These are phyloP conservation scores for Brassica cretica DNA, from an alignment of 345 rosid genomes.

Conservation along the genomic window DNA sequence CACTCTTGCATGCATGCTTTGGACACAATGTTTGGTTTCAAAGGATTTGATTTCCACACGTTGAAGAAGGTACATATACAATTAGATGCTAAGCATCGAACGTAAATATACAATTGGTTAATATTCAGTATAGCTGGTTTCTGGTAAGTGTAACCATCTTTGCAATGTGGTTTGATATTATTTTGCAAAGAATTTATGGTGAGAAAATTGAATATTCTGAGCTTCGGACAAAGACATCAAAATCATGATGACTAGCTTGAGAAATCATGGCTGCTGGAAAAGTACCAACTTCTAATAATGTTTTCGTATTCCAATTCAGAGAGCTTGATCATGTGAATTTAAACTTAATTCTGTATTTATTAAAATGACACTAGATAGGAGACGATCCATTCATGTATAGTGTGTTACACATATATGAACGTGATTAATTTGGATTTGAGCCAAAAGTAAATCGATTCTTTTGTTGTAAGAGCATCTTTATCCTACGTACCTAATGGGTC, in stretches of 20 bases:
- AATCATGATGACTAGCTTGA: conserved; percentile 37
- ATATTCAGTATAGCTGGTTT: conserved; percentile 66
- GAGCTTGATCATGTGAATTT: too few species aligned
- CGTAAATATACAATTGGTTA: conserved; percentile 46
- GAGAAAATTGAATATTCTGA: conserved; percentile 12
- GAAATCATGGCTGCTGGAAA: not conserved
- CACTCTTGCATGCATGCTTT: conserved; percentile 39
- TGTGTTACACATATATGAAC: too few species aligned
- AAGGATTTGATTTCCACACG: conserved; percentile 60
- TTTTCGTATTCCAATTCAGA: too few species aligned
- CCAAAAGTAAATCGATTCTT: too few species aligned
- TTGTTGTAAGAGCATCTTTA: too few species aligned
- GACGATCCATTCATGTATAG: too few species aligned
- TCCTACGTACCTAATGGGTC: too few species aligned
- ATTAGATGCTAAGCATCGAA: conserved; percentile 55
- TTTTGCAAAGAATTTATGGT: conserved; percentile 42
- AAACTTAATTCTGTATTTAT: too few species aligned
- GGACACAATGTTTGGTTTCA: conserved; percentile 67
- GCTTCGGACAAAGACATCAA: too few species aligned
- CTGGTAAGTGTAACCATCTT: conserved; percentile 47
- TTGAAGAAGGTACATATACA: conserved; percentile 68
- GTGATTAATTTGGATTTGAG: too few species aligned
- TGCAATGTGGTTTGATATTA: conserved; percentile 45
- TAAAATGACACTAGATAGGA: too few species aligned
- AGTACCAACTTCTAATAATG: too few species aligned